Percentiles rank a stretch among this genome's conserved stretches.
Evolutionary conservation across 148 eudicot species (phyloP).

Genomic region (Polygonum aviculare): DNA sequence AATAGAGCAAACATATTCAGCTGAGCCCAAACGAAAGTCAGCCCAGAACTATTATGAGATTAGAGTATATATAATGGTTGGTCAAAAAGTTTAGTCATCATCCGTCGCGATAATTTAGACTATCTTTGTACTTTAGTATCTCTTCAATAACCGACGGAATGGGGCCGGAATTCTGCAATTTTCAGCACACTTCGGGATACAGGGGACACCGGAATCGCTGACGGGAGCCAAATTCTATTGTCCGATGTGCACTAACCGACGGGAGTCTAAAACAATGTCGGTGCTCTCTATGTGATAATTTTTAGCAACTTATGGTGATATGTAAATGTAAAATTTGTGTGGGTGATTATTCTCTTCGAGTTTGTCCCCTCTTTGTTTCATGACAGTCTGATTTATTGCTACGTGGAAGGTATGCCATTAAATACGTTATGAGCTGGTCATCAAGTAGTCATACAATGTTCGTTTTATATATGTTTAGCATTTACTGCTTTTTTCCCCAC

Average conservation of each 20-base stretch:
- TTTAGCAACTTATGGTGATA: neutral
- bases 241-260: too few species aligned
- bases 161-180: too few species aligned
- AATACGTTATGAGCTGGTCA: neutral
- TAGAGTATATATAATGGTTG: too few species aligned
- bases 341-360: constrained; percentile 1
- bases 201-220: too few species aligned
- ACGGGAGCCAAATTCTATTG: too few species aligned
- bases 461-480: neutral
- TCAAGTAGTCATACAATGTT: neutral
- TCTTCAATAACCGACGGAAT: too few species aligned
- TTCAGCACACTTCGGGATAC: too few species aligned
- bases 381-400: neutral
- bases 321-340: neutral
- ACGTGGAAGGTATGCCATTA: constrained; percentile 4
- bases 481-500: neutral
- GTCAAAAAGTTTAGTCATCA: too few species aligned
- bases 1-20: neutral
- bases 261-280: constrained; percentile 49
- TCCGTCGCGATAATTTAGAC: too few species aligned
- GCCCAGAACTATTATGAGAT: neutral
- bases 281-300: constrained; percentile 51
- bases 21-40: neutral
- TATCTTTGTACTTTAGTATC: too few species aligned
- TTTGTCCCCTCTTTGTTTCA: neutral